These are phyloP conservation scores for Pythium rishiriense DNA, from an alignment of 352 stramenopile species.

Conservation along the genomic window DNA sequence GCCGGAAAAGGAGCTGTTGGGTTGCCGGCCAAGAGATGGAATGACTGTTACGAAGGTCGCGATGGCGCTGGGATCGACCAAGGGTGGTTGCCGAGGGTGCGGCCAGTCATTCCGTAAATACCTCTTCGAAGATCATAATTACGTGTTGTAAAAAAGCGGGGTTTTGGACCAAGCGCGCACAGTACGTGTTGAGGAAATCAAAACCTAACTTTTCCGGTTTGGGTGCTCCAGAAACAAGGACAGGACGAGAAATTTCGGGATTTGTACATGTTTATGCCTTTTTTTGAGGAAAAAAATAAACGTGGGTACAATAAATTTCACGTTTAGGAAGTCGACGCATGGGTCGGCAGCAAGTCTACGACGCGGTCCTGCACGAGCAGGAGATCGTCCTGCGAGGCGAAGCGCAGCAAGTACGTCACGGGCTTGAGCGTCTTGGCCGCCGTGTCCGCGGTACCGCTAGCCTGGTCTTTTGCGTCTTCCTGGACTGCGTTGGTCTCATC, in stretches of 20 bases:
- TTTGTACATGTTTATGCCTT: neutral
- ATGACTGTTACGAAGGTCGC: slow-evolving; percentile 10
- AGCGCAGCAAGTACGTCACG: slow-evolving; percentile 74
- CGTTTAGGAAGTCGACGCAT: slow-evolving; percentile 26
- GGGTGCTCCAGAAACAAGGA: no score
- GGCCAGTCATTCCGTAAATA: slow-evolving; percentile 35
- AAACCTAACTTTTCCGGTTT: no score
- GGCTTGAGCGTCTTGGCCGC: slow-evolving; percentile 45
- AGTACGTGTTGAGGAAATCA: neutral
- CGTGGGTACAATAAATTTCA: slow-evolving; percentile 12
- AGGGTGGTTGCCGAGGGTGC: slow-evolving; percentile 12
- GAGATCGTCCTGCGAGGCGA: slow-evolving; percentile 60
- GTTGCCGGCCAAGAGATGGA: slow-evolving; percentile 18
- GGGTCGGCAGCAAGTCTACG: slow-evolving; percentile 25
- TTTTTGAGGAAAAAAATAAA: slow-evolving; percentile 2
- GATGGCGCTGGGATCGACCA: neutral
- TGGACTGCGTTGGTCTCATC: slow-evolving; percentile 24
- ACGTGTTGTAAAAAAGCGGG: slow-evolving; percentile 11
- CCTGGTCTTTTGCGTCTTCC: slow-evolving; percentile 12
- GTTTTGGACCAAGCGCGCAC: neutral
- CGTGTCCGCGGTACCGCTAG: neutral
- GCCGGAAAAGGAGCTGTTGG: neutral
- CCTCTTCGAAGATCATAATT: slow-evolving; percentile 19
- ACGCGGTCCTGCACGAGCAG: slow-evolving; percentile 49
- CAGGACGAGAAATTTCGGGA: no score